Evolutionary conservation across 257 asterid species (phyloP).

Genomic region (Penstemon davidsonii): DNA sequence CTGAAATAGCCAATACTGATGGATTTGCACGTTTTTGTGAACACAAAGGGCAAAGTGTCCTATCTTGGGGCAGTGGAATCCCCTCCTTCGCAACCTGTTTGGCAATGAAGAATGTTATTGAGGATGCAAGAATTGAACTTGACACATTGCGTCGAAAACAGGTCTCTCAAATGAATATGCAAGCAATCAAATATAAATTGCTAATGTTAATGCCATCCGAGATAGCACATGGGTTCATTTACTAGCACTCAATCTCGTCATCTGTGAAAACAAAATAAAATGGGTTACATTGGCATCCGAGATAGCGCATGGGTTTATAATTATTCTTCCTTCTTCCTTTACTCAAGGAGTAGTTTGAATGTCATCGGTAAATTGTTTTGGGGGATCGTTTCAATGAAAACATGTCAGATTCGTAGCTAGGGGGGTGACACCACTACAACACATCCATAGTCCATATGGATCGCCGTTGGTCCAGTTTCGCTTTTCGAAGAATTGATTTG

Average conservation of each 20-base stretch:
- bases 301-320: not conserved
- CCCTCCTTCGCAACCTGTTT: slow-evolving; percentile 92
- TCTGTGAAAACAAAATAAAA: not conserved
- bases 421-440: not conserved
- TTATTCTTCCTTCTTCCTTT: not conserved
- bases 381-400: not conserved
- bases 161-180: not conserved
- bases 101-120: slow-evolving; percentile 13
- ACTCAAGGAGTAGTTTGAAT: not conserved
- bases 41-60: slow-evolving; percentile 82
- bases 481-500: too few relatives aligned
- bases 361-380: not conserved
- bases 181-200: not conserved
- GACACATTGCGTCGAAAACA: not conserved
- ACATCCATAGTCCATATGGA: not conserved
- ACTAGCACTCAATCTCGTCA: not conserved
- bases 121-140: not conserved
- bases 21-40: slow-evolving; percentile 88
- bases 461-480: too few relatives aligned
- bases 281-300: not conserved
- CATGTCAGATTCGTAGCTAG: not conserved
- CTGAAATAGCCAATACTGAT: slow-evolving; percentile 83
- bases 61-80: slow-evolving; percentile 79
- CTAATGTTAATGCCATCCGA: not conserved
- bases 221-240: not conserved